Percentiles rank a stretch among this genome's conserved stretches.
These are phyloP conservation scores for Ophiocordyceps camponoti-floridani DNA, from an alignment of 2,329 filamentous ascomycete species.

Conservation along the genomic window DNA sequence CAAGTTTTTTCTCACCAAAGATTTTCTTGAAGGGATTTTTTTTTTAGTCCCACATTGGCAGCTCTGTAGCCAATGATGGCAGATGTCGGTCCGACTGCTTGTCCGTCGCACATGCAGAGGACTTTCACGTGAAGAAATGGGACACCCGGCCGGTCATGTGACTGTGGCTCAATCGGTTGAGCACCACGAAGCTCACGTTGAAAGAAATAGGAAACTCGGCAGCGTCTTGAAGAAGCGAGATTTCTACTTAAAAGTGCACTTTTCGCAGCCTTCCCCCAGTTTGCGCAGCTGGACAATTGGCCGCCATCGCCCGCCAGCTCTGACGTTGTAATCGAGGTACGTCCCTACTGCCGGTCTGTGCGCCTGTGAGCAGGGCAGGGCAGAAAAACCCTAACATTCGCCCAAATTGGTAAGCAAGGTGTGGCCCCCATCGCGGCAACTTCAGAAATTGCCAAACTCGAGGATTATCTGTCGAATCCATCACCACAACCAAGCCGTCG, in stretches of 20 bases:
- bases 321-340: not conserved
- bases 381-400: slow-evolving; percentile 21
- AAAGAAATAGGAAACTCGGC: too few species aligned
- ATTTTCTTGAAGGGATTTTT: not conserved
- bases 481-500: slow-evolving; percentile 33
- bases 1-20: not conserved
- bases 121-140: too few species aligned
- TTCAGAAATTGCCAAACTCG: slow-evolving; percentile 28
- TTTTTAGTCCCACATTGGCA: not conserved
- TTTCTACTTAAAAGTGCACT: too few species aligned
- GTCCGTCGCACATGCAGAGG: not conserved
- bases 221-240: too few species aligned
- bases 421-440: slow-evolving; percentile 6
- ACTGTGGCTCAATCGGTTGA: too few species aligned
- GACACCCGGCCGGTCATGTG: too few species aligned
- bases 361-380: slow-evolving; percentile 11
- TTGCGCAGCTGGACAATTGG: too few species aligned
- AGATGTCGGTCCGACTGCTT: not conserved
- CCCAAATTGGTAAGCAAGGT: slow-evolving; percentile 25
- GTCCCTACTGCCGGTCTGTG: not conserved
- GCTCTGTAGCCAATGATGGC: not conserved
- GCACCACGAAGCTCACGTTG: too few species aligned
- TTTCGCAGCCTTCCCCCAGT: too few species aligned
- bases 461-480: slow-evolving; percentile 33
- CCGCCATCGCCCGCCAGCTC: not conserved